Conservation (phyloP, 2,329 filamentous ascomycete genomes). For the Colletotrichum somersetense region DNA sequence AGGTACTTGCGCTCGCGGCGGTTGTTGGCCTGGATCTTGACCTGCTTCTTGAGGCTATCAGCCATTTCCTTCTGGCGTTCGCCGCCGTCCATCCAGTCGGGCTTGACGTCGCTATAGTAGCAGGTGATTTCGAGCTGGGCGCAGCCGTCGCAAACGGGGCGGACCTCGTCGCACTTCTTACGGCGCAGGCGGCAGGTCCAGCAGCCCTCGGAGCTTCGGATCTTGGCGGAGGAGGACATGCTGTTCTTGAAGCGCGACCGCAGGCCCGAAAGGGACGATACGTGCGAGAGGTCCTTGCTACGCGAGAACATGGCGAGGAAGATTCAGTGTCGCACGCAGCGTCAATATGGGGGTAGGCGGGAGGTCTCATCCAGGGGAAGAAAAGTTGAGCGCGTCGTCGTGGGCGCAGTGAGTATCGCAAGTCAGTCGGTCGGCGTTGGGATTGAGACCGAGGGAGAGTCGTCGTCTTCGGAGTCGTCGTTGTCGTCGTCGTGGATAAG, state of each 20-base stretch:
- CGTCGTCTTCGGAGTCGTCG: not conserved
- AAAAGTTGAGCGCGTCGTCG: not conserved
- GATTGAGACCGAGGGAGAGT: not conserved
- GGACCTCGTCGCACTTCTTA: slow-evolving; percentile 71
- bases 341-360: not conserved
- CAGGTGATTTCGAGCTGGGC: slow-evolving; percentile 68
- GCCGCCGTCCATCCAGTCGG: slow-evolving; percentile 68
- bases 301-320: slow-evolving; percentile 32
- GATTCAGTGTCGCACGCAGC: not conserved
- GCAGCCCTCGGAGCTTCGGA: slow-evolving; percentile 63
- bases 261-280: slow-evolving; percentile 22
- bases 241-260: slow-evolving; percentile 34
- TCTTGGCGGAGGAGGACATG: slow-evolving; percentile 44
- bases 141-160: slow-evolving; percentile 66
- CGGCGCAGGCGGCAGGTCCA: slow-evolving; percentile 72
- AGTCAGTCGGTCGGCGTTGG: not conserved
- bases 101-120: slow-evolving; percentile 64
- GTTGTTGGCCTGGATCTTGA: slow-evolving; percentile 45
- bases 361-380: slow-evolving; percentile 8
- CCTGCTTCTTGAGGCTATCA: slow-evolving; percentile 44
- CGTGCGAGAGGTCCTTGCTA: slow-evolving; percentile 23
- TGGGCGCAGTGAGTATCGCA: not conserved
- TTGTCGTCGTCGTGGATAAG: not conserved
- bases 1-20: slow-evolving; percentile 61
- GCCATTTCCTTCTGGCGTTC: slow-evolving; percentile 45